A percentile compares a stretch with the other conserved stretches of the same genome.
Conservation (phyloP, 768 basidiomycete species). For the Suillus variegatus region DNA sequence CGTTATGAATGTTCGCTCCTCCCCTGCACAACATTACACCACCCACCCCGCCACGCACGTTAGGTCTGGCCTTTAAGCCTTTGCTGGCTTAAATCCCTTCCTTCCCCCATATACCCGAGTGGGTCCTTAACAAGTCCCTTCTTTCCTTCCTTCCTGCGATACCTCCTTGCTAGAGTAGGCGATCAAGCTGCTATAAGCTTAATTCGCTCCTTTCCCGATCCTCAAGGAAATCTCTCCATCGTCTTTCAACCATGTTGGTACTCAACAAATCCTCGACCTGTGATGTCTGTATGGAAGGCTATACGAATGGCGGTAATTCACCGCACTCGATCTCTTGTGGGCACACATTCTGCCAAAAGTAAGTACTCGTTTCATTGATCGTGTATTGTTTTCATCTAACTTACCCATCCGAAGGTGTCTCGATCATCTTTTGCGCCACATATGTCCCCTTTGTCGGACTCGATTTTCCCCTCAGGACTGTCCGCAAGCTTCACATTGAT, state of each 20-base stretch:
- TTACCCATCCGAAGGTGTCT: constrained; percentile 49
- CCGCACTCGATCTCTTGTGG: constrained; percentile 73
- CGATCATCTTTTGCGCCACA: constrained; percentile 44
- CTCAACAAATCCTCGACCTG: constrained; percentile 65
- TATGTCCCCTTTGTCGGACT: constrained; percentile 67
- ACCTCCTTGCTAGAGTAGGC: background rate
- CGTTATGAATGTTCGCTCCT: constrained; percentile 20
- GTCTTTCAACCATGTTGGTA: constrained; percentile 59
- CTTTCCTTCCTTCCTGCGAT: constrained; percentile 12
- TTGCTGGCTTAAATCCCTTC: constrained; percentile 21
- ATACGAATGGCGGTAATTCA: constrained; percentile 49
- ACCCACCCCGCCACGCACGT: constrained; percentile 30
- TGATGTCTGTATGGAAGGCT: constrained; percentile 75
- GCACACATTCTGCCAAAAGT: constrained; percentile 64
- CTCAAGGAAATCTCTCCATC: background rate
- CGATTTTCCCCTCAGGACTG: constrained; percentile 46
- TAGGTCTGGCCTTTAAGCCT: constrained; percentile 25
- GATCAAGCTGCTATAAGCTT: background rate
- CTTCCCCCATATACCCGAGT: constrained; percentile 19
- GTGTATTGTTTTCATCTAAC: constrained; percentile 9
- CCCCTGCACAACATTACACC: constrained; percentile 25
- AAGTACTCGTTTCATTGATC: constrained; percentile 24
- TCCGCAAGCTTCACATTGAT: constrained; percentile 64
- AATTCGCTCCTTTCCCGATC: constrained; percentile 14
- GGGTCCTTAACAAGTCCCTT: constrained; percentile 39